Percentiles rank a stretch among this genome's conserved stretches.
phyloP scores from a whole-genome alignment of 2,329 filamentous ascomycete species.

The Calonectria hawksworthii region DNA sequence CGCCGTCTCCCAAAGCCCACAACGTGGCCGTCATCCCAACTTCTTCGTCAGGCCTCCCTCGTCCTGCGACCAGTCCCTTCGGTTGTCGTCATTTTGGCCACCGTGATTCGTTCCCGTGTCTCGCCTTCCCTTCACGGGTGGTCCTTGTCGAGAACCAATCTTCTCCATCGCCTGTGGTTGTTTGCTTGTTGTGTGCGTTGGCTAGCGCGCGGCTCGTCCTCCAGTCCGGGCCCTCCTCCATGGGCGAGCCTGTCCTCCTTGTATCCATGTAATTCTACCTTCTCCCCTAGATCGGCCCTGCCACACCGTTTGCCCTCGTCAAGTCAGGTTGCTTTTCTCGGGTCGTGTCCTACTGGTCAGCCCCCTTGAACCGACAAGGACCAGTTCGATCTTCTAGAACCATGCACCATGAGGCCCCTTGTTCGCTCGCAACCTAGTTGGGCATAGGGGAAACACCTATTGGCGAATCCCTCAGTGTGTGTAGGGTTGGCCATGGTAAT shows the following conservation, averaged over 20 bases:
- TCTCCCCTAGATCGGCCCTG: conserved; percentile 22
- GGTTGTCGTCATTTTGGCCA: neutral
- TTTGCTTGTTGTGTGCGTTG: conserved; percentile 24
- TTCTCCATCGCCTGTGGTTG: conserved; percentile 13
- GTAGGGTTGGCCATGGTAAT: neutral
- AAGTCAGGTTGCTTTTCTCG: conserved; percentile 18
- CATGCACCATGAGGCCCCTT: conserved; percentile 22
- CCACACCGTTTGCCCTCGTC: conserved; percentile 19
- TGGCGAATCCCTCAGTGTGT: neutral
- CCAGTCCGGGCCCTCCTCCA: conserved; percentile 14
- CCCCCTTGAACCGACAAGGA: conserved; percentile 26
- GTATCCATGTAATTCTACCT: conserved; percentile 9
- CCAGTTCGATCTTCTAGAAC: conserved; percentile 36
- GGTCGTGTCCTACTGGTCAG: conserved; percentile 32
- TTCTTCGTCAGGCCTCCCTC: conserved; percentile 9
- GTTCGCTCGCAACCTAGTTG: neutral
- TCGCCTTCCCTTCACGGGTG: neutral
- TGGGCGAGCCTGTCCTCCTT: conserved; percentile 1
- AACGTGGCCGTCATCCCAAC: conserved; percentile 21
- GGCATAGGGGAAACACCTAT: neutral
- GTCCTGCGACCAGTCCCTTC: neutral
- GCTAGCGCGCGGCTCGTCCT: conserved; percentile 22
- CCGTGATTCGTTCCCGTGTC: neutral
- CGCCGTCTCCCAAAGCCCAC: neutral
- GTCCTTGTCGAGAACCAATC: conserved; percentile 7